Evolutionary conservation across 2,329 filamentous ascomycete genomes (phyloP).

Genomic region (Colletotrichum noveboracense): DNA sequence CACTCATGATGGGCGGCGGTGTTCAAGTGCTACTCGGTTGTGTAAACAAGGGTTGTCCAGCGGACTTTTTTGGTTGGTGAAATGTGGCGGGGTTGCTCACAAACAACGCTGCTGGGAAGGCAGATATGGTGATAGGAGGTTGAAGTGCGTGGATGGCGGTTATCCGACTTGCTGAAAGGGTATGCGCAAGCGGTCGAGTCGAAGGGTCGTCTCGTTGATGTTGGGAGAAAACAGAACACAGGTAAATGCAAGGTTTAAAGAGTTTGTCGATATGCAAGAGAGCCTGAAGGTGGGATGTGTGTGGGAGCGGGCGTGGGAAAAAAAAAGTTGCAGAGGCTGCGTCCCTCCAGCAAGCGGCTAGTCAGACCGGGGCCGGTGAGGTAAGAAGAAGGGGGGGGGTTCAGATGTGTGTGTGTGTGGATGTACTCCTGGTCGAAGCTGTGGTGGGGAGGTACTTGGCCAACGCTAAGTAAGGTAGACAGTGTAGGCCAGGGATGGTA

Average conservation of each 20-base stretch:
- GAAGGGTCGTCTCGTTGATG: slow-evolving; percentile 9
- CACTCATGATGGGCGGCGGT: slow-evolving; percentile 53
- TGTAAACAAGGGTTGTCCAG: slow-evolving; percentile 16
- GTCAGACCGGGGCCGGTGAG: slow-evolving; percentile 4
- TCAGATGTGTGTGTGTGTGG: neutral
- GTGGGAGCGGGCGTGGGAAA: slow-evolving; percentile 8
- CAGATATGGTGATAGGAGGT: neutral
- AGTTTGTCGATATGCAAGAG: slow-evolving; percentile 21
- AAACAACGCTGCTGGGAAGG: neutral
- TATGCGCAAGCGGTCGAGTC: slow-evolving; percentile 20
- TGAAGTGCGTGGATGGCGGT: neutral
- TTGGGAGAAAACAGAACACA: neutral
- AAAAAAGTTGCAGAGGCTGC: slow-evolving; percentile 17
- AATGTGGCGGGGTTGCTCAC: slow-evolving; percentile 19
- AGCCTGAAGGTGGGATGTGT: slow-evolving; percentile 20
- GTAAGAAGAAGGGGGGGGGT: neutral
- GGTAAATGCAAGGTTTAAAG: slow-evolving; percentile 16
- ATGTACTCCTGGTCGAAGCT: neutral
- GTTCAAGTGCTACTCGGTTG: neutral
- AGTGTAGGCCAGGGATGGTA: neutral
- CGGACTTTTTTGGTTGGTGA: neutral
- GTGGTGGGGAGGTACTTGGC: neutral
- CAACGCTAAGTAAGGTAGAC: neutral
- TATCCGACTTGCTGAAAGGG: slow-evolving; percentile 18
- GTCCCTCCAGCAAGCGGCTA: neutral